phyloP scores from a whole-genome alignment of 192 early-diverging fungal species.

The Anaeromyces robustus region DNA sequence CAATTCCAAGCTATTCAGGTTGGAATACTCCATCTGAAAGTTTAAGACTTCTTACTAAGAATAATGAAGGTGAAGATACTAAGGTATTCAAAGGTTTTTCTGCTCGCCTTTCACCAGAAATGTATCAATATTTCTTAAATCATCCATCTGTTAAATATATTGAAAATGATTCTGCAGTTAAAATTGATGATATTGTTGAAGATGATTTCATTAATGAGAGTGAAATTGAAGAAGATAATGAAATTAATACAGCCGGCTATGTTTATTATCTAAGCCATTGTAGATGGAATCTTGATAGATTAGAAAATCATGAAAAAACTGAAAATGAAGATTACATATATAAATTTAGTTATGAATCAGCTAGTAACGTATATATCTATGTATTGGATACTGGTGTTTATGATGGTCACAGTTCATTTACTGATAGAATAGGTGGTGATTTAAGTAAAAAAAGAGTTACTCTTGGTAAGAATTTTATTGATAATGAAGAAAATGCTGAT shows the following conservation, averaged over 20 bases:
- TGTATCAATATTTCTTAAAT: background rate
- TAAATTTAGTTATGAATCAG: background rate
- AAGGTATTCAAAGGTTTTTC: background rate
- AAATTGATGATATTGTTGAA: background rate
- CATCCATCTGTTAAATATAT: background rate
- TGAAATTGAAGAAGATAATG: background rate
- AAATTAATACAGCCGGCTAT: background rate
- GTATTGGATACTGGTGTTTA: background rate
- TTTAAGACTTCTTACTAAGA: background rate
- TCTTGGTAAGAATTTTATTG: conserved; percentile 21
- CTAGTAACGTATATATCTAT: background rate
- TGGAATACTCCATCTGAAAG: background rate
- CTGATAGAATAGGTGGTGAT: background rate
- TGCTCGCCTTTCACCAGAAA: background rate
- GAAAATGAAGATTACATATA: background rate
- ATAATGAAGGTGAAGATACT: background rate
- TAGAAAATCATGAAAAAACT: background rate
- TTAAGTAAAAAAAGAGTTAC: conserved; percentile 18
- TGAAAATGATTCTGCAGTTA: background rate
- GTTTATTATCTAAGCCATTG: background rate
- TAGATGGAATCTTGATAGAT: background rate
- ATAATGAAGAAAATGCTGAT: conserved; percentile 18
- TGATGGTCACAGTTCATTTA: background rate
- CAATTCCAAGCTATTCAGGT: background rate
- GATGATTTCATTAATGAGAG: background rate